These are phyloP conservation scores for Rosa persica DNA, from an alignment of 306 rosid genomes.

Conservation along the genomic window DNA sequence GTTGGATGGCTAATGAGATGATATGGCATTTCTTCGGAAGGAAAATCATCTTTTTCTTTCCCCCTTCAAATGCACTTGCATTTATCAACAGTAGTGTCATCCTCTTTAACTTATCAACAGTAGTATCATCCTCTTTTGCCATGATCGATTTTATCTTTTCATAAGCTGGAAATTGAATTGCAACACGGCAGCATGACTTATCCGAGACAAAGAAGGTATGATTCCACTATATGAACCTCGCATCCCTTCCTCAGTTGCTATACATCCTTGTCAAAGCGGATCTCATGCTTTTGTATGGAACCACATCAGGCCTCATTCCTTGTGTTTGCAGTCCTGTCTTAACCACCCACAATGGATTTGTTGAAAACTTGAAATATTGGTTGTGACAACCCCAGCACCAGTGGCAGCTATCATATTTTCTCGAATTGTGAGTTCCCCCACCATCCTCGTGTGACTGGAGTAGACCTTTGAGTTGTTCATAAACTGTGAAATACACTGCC, in stretches of 20 bases:
- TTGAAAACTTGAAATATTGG: no score
- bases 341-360: slow-evolving; percentile 98
- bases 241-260: slow-evolving; percentile 79
- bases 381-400: slow-evolving; percentile 91
- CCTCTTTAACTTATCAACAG: slow-evolving; percentile 59
- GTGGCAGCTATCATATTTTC: slow-evolving; percentile 83
- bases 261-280: slow-evolving; percentile 73
- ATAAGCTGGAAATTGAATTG: slow-evolving; percentile 88
- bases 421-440: slow-evolving; percentile 55
- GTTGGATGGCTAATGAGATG: background rate
- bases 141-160: slow-evolving; percentile 73
- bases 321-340: slow-evolving; percentile 98
- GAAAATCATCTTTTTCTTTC: background rate
- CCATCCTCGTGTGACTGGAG: slow-evolving; percentile 62
- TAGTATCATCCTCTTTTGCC: slow-evolving; percentile 71
- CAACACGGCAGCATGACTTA: slow-evolving; percentile 70
- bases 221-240: slow-evolving; percentile 94
- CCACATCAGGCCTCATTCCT: slow-evolving; percentile 84
- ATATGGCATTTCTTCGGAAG: background rate
- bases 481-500: slow-evolving; percentile 96
- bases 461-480: slow-evolving; percentile 72
- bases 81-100: slow-evolving; percentile 27
- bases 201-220: slow-evolving; percentile 80
- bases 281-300: slow-evolving; percentile 81
- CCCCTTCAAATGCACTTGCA: slow-evolving; percentile 16